A percentile compares a stretch with the other conserved stretches of the same genome.
Conservation (phyloP, 768 basidiomycete species). For the Amanita pseudoporphyria region DNA sequence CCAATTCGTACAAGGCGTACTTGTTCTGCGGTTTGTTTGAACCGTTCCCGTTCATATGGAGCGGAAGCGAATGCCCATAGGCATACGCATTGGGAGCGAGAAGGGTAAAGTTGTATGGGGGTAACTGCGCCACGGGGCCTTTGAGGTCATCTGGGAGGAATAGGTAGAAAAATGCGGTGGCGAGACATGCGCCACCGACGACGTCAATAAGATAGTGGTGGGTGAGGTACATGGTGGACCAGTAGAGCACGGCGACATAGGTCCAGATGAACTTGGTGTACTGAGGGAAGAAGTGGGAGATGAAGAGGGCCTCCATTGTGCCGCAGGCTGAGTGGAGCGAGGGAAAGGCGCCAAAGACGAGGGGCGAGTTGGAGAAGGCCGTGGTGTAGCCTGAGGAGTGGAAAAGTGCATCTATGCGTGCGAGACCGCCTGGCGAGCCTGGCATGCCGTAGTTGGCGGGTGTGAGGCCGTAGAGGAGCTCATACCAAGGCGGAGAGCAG, state of each 20-base stretch:
- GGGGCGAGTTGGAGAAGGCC: conserved; percentile 77
- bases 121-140: conserved; percentile 37
- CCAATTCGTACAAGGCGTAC: conserved; percentile 72
- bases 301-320: conserved; percentile 87
- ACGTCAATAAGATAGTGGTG: conserved; percentile 99
- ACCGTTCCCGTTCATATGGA: neutral
- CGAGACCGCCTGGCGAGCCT: conserved; percentile 89
- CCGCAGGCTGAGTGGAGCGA: conserved; percentile 86
- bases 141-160: conserved; percentile 78
- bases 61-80: conserved; percentile 1
- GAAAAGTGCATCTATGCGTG: conserved; percentile 86
- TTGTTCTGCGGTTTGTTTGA: conserved; percentile 30
- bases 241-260: conserved; percentile 83
- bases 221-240: conserved; percentile 98
- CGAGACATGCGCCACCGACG: conserved; percentile 86
- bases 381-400: conserved; percentile 66
- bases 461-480: conserved; percentile 91
- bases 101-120: conserved; percentile 32
- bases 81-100: conserved; percentile 5
- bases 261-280: conserved; percentile 61
- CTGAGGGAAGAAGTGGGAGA: conserved; percentile 90
- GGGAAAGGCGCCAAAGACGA: conserved; percentile 97
- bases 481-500: conserved; percentile 96
- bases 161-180: conserved; percentile 79
- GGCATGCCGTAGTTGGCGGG: conserved; percentile 90